Evolutionary conservation across 2,329 filamentous ascomycete species (phyloP).

Genomic region (Orbilia blumenaviensis): DNA sequence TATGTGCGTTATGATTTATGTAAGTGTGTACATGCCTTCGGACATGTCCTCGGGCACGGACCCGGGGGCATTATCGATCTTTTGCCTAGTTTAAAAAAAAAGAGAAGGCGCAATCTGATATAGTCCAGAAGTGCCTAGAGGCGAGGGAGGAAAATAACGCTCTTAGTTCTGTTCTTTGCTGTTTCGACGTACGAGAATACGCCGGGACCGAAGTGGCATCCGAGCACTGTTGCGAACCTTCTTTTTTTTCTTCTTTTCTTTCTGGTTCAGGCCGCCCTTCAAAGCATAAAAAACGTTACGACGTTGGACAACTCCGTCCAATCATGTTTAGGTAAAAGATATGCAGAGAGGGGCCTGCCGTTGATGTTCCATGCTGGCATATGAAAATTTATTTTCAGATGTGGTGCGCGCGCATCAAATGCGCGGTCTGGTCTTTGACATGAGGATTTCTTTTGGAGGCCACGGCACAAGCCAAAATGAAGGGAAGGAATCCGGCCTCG

Average conservation of each 20-base stretch:
- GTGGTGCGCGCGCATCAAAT: no score
- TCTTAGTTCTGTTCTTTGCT: no score
- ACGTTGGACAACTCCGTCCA: not conserved
- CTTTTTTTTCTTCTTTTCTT: not conserved
- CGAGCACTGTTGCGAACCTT: conserved; percentile 3
- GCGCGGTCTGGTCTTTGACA: no score
- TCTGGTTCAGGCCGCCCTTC: not conserved
- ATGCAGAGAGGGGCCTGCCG: not conserved
- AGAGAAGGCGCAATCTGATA: conserved; percentile 3
- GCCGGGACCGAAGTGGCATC: conserved; percentile 43
- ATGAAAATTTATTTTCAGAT: no score
- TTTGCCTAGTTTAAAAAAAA: not conserved
- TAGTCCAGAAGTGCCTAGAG: not conserved
- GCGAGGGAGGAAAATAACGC: conserved; percentile 1
- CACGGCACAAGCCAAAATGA: conserved; percentile 17
- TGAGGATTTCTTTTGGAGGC: no score
- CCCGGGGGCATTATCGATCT: not conserved
- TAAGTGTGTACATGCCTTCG: not conserved
- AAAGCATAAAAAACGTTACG: not conserved
- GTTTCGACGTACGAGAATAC: conserved; percentile 23
- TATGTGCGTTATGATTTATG: not conserved
- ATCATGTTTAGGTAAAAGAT: conserved; percentile 12
- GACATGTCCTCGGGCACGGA: not conserved
- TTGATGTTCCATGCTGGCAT: not conserved
- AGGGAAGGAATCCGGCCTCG: not conserved